A percentile compares a stretch with the other conserved stretches of the same genome.
These are phyloP conservation scores for Albatrellus sp. DNA, from an alignment of 1,284 basidiomycete genomes.

Conservation along the genomic window DNA sequence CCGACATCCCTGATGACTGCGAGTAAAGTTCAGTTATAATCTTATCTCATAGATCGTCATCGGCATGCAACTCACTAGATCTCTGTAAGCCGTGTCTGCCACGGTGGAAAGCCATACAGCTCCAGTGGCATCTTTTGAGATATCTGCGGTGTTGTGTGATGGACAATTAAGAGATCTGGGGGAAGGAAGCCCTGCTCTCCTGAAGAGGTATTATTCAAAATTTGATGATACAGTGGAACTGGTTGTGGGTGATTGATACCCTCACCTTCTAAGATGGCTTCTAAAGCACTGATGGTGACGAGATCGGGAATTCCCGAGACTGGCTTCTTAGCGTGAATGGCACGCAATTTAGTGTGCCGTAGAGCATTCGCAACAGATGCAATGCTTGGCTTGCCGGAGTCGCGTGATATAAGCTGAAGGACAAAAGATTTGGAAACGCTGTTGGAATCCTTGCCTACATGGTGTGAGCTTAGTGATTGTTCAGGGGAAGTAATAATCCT, in stretches of 20 bases:
- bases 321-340: not conserved
- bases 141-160: slow-evolving; percentile 31
- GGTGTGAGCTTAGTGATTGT: not conserved
- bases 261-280: slow-evolving; percentile 46
- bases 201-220: slow-evolving; percentile 12
- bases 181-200: slow-evolving; percentile 35
- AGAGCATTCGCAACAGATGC: slow-evolving; percentile 17
- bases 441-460: slow-evolving; percentile 1
- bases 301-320: too few species aligned
- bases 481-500: not conserved
- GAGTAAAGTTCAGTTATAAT: not conserved
- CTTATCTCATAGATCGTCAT: not conserved
- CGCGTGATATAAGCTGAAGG: slow-evolving; percentile 22
- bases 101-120: slow-evolving; percentile 64
- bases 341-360: not conserved
- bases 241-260: slow-evolving; percentile 5
- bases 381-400: slow-evolving; percentile 26
- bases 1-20: slow-evolving; percentile 9
- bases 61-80: slow-evolving; percentile 43
- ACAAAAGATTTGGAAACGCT: slow-evolving; percentile 12
- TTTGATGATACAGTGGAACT: slow-evolving; percentile 15
- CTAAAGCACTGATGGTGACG: slow-evolving; percentile 30
- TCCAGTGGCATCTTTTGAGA: slow-evolving; percentile 36
- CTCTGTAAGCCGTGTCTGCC: slow-evolving; percentile 67
- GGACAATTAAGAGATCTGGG: slow-evolving; percentile 68